A percentile compares a stretch with the other conserved stretches of the same genome.
Evolutionary conservation across 192 early-diverging fungal genomes (phyloP).

Genomic region (Endogone sp.): DNA sequence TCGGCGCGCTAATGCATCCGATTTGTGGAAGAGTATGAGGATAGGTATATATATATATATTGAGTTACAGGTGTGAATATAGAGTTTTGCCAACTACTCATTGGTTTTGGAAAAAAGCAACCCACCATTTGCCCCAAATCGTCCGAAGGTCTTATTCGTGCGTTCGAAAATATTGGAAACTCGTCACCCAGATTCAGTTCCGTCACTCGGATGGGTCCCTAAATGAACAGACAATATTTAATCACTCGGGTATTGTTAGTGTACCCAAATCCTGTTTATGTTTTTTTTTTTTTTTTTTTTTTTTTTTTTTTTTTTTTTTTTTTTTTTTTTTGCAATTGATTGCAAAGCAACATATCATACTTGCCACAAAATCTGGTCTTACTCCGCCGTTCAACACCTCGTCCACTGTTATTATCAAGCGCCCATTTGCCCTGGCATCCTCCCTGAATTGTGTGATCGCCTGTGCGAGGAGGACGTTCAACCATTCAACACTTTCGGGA

Average conservation of each 20-base stretch:
- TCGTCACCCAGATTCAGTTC: constrained; percentile 54
- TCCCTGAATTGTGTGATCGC: constrained; percentile 68
- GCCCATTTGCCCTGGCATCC: constrained; percentile 63
- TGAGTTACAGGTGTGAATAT: background rate
- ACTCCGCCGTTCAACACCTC: constrained; percentile 63
- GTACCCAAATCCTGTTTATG: no score
- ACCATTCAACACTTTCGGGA: constrained; percentile 77
- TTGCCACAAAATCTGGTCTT: constrained; percentile 69
- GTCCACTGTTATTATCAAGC: constrained; percentile 62
- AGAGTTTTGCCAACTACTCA: no score
- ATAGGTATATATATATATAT: background rate
- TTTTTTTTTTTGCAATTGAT: no score
- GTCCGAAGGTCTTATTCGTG: constrained; percentile 49
- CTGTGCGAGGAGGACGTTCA: constrained; percentile 79
- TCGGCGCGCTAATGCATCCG: constrained; percentile 52
- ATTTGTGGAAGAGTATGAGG: background rate
- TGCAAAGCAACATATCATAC: constrained; percentile 2
- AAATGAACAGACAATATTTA: no score
- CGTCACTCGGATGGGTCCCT: constrained; percentile 58
- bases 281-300: no score
- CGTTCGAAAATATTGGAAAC: constrained; percentile 53
- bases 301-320: no score
- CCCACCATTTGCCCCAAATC: constrained; percentile 45
- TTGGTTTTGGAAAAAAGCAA: no score
- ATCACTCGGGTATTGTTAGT: no score